phyloP scores from a whole-genome alignment of 1,284 basidiomycete species.

The Malassezia sympodialis region DNA sequence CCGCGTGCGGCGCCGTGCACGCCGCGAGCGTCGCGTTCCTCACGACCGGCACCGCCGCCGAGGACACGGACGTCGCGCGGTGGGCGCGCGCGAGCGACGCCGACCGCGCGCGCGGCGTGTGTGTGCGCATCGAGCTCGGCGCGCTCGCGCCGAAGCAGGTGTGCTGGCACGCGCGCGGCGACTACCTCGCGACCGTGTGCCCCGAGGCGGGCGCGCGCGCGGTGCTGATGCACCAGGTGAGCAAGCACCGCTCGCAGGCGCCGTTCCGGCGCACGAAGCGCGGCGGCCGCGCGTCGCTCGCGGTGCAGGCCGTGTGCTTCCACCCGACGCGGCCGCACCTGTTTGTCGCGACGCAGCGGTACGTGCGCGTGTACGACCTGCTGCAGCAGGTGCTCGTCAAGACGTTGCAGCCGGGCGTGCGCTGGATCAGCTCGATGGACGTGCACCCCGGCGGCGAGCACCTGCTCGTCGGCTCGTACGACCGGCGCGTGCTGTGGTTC shows the following conservation, averaged over 20 bases:
- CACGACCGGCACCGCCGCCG: conserved; percentile 39
- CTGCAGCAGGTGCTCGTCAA: conserved; percentile 84
- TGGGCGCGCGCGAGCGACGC: conserved; percentile 53
- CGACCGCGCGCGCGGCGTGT: conserved; percentile 52
- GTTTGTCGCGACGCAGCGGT: conserved; percentile 97
- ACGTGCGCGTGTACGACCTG: conserved; percentile 89
- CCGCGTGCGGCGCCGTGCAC: conserved; percentile 36
- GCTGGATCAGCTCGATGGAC: conserved; percentile 94
- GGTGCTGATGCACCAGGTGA: conserved; percentile 89
- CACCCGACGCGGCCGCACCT: conserved; percentile 89
- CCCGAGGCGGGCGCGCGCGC: conserved; percentile 53
- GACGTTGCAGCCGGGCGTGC: conserved; percentile 81
- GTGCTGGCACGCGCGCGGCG: conserved; percentile 85
- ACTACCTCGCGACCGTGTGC: conserved; percentile 81
- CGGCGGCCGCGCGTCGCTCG: conserved; percentile 56
- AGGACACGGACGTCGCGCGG: conserved; percentile 49
- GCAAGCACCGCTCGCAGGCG: conserved; percentile 85
- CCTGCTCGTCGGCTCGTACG: conserved; percentile 91
- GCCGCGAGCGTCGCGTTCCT: conserved; percentile 31
- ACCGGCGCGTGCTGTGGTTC: conserved; percentile 96
- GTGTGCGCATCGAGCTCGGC: conserved; percentile 37
- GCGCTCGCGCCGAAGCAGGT: conserved; percentile 62
- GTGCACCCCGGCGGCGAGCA: conserved; percentile 78
- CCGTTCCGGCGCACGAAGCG: conserved; percentile 75
- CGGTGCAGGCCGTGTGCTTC: conserved; percentile 81